These are phyloP conservation scores for Fragaria nilgerrensis DNA, from an alignment of 306 rosid genomes.

Conservation along the genomic window DNA sequence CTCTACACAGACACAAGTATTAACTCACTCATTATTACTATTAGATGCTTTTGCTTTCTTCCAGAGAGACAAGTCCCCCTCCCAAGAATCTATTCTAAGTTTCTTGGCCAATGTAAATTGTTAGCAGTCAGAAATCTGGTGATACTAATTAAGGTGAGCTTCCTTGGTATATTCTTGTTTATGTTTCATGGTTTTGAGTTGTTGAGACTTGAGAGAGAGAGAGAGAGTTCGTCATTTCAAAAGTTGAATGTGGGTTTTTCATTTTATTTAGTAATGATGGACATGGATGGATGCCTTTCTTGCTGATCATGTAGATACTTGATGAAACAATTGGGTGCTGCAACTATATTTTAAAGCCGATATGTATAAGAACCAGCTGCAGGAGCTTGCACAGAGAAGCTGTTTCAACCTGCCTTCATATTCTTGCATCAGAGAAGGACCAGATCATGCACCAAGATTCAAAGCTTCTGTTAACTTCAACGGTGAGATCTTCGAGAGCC, in stretches of 20 bases:
- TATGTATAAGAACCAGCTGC: constrained; percentile 37
- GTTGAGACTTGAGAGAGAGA: background rate
- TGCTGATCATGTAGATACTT: background rate
- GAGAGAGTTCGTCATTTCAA: background rate
- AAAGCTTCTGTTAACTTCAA: constrained; percentile 36
- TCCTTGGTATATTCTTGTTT: background rate
- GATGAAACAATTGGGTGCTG: background rate
- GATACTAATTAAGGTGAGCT: background rate
- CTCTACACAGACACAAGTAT: constrained; percentile 1
- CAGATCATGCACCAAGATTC: constrained; percentile 37
- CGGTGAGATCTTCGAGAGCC: constrained; percentile 32
- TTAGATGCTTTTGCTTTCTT: background rate
- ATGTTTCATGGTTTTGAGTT: background rate
- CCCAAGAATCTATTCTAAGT: background rate
- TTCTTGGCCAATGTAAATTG: background rate
- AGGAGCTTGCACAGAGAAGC: constrained; percentile 41
- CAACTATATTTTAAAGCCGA: background rate
- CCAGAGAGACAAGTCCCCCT: constrained; percentile 4
- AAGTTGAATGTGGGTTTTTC: background rate
- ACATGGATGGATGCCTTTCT: background rate
- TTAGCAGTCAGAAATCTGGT: background rate
- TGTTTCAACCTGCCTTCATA: constrained; percentile 35
- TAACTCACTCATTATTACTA: background rate
- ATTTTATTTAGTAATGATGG: background rate
- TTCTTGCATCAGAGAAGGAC: constrained; percentile 34